Evolutionary conservation across 1,284 basidiomycete species (phyloP).

Genomic region (Melampsora americana): DNA sequence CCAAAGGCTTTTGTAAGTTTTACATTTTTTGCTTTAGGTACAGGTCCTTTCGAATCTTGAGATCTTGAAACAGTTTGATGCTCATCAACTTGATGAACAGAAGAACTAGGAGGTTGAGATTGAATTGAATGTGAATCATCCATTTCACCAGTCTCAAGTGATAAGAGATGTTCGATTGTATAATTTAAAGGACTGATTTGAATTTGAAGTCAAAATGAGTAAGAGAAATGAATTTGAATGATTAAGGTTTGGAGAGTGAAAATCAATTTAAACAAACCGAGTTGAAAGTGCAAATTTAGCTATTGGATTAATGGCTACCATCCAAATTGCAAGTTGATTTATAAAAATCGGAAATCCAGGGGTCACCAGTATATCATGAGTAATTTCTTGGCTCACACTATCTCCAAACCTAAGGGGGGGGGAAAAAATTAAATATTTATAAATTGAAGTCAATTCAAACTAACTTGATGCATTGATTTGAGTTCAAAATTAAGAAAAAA

Average conservation of each 20-base stretch:
- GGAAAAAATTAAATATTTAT: neutral
- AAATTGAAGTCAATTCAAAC: too few relatives aligned
- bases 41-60: too few relatives aligned
- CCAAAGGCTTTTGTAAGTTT: slow-evolving; percentile 28
- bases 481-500: neutral
- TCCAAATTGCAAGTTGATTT: slow-evolving; percentile 27
- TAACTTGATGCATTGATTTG: neutral
- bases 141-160: slow-evolving; percentile 7
- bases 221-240: neutral
- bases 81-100: neutral
- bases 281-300: slow-evolving; percentile 40
- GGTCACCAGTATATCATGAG: slow-evolving; percentile 28
- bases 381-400: slow-evolving; percentile 41
- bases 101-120: neutral
- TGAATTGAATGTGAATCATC: slow-evolving; percentile 12
- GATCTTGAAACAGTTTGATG: slow-evolving; percentile 1
- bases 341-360: slow-evolving; percentile 8
- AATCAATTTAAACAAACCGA: too few relatives aligned
- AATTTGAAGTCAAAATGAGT: neutral
- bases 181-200: slow-evolving; percentile 25
- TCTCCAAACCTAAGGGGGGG: slow-evolving; percentile 30
- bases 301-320: slow-evolving; percentile 30
- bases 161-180: slow-evolving; percentile 38
- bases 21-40: neutral
- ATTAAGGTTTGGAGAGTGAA: neutral